Evolutionary conservation across 768 basidiomycete species (phyloP).

Genomic region (Boletus subparvulus): DNA sequence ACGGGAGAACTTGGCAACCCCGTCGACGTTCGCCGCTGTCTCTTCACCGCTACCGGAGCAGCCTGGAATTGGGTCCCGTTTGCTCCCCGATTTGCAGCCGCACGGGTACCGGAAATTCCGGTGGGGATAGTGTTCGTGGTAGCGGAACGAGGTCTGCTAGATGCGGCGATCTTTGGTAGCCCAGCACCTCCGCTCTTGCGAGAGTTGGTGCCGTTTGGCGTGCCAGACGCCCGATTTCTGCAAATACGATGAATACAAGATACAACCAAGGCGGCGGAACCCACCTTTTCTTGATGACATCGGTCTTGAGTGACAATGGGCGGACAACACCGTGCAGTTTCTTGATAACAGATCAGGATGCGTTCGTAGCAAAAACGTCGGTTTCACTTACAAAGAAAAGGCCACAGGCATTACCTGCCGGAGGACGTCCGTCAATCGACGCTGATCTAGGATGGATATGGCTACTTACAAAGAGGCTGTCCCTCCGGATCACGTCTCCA

Average conservation of each 20-base stretch:
- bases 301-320: constrained; percentile 92
- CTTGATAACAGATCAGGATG: constrained; percentile 40
- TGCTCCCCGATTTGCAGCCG: constrained; percentile 30
- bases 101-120: constrained; percentile 43
- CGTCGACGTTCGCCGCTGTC: constrained; percentile 77
- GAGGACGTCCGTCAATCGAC: constrained; percentile 12
- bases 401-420: constrained; percentile 83
- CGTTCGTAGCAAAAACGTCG: not conserved
- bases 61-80: constrained; percentile 17
- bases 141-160: constrained; percentile 67
- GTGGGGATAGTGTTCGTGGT: constrained; percentile 60
- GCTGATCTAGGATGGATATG: constrained; percentile 5
- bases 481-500: constrained; percentile 94
- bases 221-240: constrained; percentile 81
- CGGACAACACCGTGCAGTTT: constrained; percentile 96
- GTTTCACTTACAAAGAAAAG: constrained; percentile 79
- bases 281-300: constrained; percentile 95
- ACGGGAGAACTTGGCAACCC: constrained; percentile 44
- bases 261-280: constrained; percentile 9
- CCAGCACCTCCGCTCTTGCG: constrained; percentile 57
- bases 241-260: not conserved
- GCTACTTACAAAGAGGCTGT: constrained; percentile 77
- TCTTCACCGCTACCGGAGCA: constrained; percentile 56
- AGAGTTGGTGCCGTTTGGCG: constrained; percentile 56
- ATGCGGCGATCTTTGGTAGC: constrained; percentile 74